Evolutionary conservation across 805 yeast species (phyloP).

Genomic region (Yamadazyma akitaensis): DNA sequence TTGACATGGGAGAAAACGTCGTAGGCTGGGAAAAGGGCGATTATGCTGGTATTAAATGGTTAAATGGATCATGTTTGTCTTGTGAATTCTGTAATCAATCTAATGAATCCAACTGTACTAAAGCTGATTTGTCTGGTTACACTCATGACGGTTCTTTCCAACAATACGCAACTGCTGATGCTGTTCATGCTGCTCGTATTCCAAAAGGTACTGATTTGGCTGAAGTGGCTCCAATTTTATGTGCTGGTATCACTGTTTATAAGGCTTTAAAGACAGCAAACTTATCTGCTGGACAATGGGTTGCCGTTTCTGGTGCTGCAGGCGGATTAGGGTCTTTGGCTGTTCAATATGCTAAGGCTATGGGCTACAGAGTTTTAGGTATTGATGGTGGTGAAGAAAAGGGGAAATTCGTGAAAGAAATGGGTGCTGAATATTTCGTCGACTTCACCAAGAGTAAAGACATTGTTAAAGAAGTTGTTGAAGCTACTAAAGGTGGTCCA

Average conservation of each 20-base stretch:
- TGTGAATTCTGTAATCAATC: constrained; percentile 42
- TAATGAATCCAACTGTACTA: constrained; percentile 53
- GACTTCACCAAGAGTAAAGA: constrained; percentile 54
- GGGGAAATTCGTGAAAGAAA: constrained; percentile 48
- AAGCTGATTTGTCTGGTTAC: constrained; percentile 71
- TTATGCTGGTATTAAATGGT: constrained; percentile 45
- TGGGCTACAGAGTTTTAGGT: constrained; percentile 67
- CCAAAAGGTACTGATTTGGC: constrained; percentile 55
- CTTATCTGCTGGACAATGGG: constrained; percentile 65
- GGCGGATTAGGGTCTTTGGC: constrained; percentile 81
- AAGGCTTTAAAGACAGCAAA: constrained; percentile 63
- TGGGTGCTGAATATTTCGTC: constrained; percentile 64
- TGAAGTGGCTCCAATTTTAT: constrained; percentile 58
- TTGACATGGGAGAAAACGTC: constrained; percentile 40
- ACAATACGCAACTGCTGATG: constrained; percentile 64
- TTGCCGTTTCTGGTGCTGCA: constrained; percentile 73
- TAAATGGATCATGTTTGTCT: constrained; percentile 41
- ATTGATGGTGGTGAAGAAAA: constrained; percentile 76
- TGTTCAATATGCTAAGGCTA: constrained; percentile 70
- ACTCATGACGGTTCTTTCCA: constrained; percentile 72
- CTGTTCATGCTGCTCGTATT: constrained; percentile 59
- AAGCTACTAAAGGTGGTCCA: constrained; percentile 59
- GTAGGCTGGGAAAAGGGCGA: constrained; percentile 44
- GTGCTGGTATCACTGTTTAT: constrained; percentile 69
- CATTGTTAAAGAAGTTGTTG: constrained; percentile 41